These are phyloP conservation scores for Lodderomyces parapsilosis DNA, from an alignment of 1,139 yeast genomes.

Conservation along the genomic window DNA sequence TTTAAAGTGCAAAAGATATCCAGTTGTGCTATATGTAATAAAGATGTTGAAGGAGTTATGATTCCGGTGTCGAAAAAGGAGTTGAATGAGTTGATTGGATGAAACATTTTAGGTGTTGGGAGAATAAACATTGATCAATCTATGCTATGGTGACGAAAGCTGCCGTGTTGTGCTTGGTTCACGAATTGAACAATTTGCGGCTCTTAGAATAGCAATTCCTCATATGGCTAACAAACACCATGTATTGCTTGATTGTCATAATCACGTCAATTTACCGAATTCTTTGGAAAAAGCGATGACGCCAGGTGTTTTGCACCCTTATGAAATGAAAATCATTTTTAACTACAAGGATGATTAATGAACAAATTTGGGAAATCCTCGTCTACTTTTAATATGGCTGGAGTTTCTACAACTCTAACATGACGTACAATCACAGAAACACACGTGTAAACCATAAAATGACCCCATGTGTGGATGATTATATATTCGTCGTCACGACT, in stretches of 20 bases:
- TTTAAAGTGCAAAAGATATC: constrained; percentile 40
- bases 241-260: background rate
- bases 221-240: background rate
- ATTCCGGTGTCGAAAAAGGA: constrained; percentile 21
- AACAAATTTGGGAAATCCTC: background rate
- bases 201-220: too few relatives aligned
- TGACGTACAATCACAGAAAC: background rate
- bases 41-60: constrained; percentile 55
- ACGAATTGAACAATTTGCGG: background rate
- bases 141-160: background rate
- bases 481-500: background rate
- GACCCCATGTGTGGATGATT: background rate
- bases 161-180: background rate
- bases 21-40: constrained; percentile 57
- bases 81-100: constrained; percentile 13
- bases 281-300: background rate
- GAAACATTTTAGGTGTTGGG: background rate
- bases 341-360: background rate
- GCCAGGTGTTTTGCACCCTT: too few relatives aligned
- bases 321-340: background rate
- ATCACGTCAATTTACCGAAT: background rate
- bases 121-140: background rate
- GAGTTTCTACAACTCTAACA: background rate
- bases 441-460: background rate
- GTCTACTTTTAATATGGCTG: background rate